phyloP scores from a whole-genome alignment of 805 yeast species.

The Isabelozyma rhagii region DNA sequence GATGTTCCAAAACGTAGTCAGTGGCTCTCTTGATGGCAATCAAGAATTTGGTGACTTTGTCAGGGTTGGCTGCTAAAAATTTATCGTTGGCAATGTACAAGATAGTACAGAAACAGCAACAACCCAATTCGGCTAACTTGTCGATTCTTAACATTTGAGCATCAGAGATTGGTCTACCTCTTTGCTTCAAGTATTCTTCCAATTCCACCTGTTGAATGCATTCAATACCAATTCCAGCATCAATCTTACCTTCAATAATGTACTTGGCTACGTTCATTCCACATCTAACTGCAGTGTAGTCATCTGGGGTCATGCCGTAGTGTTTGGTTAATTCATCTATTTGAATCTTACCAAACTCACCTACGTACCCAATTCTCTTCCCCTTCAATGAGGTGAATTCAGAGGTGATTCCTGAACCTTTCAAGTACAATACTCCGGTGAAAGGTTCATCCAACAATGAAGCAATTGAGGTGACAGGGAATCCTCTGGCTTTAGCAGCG shows the following conservation, averaged over 20 bases:
- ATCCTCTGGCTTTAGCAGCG: slow-evolving; percentile 59
- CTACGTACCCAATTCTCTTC: slow-evolving; percentile 54
- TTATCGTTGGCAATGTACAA: slow-evolving; percentile 52
- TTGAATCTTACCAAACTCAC: slow-evolving; percentile 59
- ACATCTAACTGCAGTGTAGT: slow-evolving; percentile 56
- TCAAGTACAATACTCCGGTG: slow-evolving; percentile 52
- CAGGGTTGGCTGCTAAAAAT: slow-evolving; percentile 46
- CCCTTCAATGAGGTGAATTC: slow-evolving; percentile 53
- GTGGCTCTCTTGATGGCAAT: slow-evolving; percentile 51
- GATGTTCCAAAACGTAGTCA: slow-evolving; percentile 42
- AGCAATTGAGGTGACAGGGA: slow-evolving; percentile 54
- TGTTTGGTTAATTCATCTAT: slow-evolving; percentile 54
- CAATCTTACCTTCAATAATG: slow-evolving; percentile 52
- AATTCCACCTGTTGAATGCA: slow-evolving; percentile 59
- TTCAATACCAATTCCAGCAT: slow-evolving; percentile 59
- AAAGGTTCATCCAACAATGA: slow-evolving; percentile 56
- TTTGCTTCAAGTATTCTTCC: slow-evolving; percentile 44
- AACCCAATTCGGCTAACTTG: slow-evolving; percentile 52
- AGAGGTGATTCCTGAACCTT: slow-evolving; percentile 48
- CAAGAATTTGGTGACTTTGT: slow-evolving; percentile 43
- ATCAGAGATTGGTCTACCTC: slow-evolving; percentile 43
- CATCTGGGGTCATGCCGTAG: slow-evolving; percentile 53
- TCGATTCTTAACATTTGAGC: slow-evolving; percentile 58
- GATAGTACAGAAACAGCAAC: slow-evolving; percentile 58
- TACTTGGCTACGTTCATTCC: slow-evolving; percentile 60